Conservation (phyloP, 2,329 filamentous ascomycete genomes). For the Fusarium lateritium region DNA sequence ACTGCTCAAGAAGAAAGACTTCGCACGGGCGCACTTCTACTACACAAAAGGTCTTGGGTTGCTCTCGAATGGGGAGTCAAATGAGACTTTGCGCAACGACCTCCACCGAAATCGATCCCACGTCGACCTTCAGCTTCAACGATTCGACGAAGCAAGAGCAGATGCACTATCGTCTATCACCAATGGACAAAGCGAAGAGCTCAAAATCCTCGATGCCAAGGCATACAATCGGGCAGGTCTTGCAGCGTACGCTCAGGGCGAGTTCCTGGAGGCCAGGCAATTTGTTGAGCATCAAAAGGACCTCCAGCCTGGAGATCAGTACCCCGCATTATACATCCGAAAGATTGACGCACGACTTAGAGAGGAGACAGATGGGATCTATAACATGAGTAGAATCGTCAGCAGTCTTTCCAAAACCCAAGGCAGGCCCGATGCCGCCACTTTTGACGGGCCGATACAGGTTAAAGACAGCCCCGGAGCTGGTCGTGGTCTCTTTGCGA, state of each 20-base stretch:
- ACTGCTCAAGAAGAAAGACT: constrained; percentile 38
- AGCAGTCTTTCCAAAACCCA: constrained; percentile 45
- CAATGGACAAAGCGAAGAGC: constrained; percentile 1
- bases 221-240: constrained; percentile 53
- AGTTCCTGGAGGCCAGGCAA: constrained; percentile 42
- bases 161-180: constrained; percentile 53
- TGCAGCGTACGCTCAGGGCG: constrained; percentile 51
- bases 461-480: constrained; percentile 46
- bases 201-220: constrained; percentile 49
- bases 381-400: constrained; percentile 46
- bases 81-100: constrained; percentile 49
- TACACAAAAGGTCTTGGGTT: constrained; percentile 49
- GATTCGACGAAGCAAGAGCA: constrained; percentile 50
- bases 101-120: constrained; percentile 52
- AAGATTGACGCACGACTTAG: constrained; percentile 43
- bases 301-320: constrained; percentile 46
- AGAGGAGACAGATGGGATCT: constrained; percentile 43
- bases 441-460: constrained; percentile 47
- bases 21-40: constrained; percentile 39
- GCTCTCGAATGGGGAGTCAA: background rate
- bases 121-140: constrained; percentile 51
- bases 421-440: constrained; percentile 52
- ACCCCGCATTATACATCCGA: constrained; percentile 36
- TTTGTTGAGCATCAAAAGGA: constrained; percentile 46
- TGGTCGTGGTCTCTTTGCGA: constrained; percentile 58